Evolutionary conservation across 208 protist genomes (phyloP).

Genomic region (Leptomonas pyrrhocoris): DNA sequence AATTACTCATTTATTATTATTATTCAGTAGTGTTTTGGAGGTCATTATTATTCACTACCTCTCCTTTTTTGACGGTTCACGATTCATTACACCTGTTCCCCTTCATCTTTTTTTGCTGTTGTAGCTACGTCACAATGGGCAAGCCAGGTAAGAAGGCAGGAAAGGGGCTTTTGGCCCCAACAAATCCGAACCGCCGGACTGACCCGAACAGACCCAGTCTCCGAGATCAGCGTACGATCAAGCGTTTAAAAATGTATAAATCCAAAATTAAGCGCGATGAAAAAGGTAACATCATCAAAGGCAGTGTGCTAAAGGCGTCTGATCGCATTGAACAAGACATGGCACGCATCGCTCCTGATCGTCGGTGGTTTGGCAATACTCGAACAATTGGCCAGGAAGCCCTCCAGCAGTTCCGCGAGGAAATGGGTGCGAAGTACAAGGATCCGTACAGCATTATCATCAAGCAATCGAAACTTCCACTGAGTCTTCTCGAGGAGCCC

Average conservation of each 20-base stretch:
- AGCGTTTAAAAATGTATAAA: conserved; percentile 90
- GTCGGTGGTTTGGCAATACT: conserved; percentile 98
- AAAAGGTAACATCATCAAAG: conserved; percentile 92
- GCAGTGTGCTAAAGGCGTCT: conserved; percentile 85
- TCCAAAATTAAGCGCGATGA: conserved; percentile 90
- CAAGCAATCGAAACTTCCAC: conserved; percentile 97
- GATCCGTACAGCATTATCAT: conserved; percentile 99
- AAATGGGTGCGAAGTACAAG: conserved; percentile 93
- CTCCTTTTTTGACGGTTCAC: conserved; percentile 2
- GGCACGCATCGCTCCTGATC: conserved; percentile 95
- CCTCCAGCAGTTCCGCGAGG: conserved; percentile 96
- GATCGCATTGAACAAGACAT: conserved; percentile 88
- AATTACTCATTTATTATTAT: conserved; percentile 1
- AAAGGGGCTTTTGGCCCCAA: conserved; percentile 86
- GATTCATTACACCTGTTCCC: conserved; percentile 1
- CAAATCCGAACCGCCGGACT: conserved; percentile 78
- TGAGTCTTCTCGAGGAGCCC: conserved; percentile 93
- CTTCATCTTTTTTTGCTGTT: not conserved
- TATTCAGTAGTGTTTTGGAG: no score
- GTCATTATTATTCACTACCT: no score
- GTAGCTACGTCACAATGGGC: conserved; percentile 57
- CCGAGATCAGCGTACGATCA: conserved; percentile 84
- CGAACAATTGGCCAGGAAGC: conserved; percentile 96
- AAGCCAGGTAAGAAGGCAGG: conserved; percentile 91
- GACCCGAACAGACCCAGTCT: conserved; percentile 86